Evolutionary conservation across 108 stramenopile species (phyloP).

Genomic region (Aureococcus anophagefferens): DNA sequence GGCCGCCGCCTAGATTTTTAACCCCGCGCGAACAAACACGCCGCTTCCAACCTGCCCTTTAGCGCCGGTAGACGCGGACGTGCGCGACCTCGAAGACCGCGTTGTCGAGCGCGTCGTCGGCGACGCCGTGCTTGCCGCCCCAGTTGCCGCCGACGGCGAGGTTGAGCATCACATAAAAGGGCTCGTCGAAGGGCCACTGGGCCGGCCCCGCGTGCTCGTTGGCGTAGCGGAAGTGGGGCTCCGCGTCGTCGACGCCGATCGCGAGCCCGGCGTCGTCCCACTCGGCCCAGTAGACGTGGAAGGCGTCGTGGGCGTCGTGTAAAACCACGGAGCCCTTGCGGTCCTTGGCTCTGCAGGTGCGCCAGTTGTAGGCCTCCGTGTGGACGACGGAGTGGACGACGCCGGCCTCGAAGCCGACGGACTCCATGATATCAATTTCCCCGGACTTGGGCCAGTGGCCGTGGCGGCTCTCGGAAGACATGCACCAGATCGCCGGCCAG

Average conservation of each 20-base stretch:
- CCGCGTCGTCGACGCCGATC: slow-evolving; percentile 13
- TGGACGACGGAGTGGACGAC: slow-evolving; percentile 24
- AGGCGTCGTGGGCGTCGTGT: slow-evolving; percentile 13
- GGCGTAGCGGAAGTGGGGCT: slow-evolving; percentile 17
- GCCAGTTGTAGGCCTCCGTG: slow-evolving; percentile 11
- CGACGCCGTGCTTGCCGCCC: slow-evolving; percentile 26
- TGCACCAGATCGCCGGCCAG: slow-evolving; percentile 12
- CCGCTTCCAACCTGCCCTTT: too few relatives aligned
- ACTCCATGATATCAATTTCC: slow-evolving; percentile 43
- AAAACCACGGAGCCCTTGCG: too few relatives aligned
- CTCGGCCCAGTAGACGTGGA: slow-evolving; percentile 27
- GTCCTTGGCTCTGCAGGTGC: slow-evolving; percentile 16
- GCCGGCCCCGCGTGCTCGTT: background rate
- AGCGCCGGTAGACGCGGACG: too few relatives aligned
- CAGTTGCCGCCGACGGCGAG: slow-evolving; percentile 36
- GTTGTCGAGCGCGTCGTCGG: slow-evolving; percentile 7
- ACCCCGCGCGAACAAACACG: too few relatives aligned
- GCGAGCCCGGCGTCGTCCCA: slow-evolving; percentile 22
- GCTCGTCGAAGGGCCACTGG: slow-evolving; percentile 33
- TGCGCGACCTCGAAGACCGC: too few relatives aligned
- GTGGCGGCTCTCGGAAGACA: background rate
- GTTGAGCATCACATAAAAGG: slow-evolving; percentile 32
- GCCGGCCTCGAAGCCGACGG: slow-evolving; percentile 24
- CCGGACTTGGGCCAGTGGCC: slow-evolving; percentile 36
- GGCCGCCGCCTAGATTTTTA: too few relatives aligned